These are phyloP conservation scores for Keqinozyma sinolaborantium DNA, from an alignment of 1,139 yeast species.

Conservation along the genomic window DNA sequence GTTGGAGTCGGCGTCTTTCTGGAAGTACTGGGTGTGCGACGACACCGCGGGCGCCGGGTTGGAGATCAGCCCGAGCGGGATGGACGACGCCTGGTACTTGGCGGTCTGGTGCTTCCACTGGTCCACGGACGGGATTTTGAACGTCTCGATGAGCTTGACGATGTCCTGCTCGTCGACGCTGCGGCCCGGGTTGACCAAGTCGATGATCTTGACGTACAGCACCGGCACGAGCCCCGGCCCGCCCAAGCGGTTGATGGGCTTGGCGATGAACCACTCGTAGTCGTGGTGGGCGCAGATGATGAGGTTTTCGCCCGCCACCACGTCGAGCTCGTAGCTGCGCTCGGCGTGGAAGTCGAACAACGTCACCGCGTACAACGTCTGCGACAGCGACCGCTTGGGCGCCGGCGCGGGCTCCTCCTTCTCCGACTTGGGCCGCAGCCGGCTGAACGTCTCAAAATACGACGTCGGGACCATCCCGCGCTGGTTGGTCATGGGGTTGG, in stretches of 20 bases:
- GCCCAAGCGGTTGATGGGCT: conserved; percentile 90
- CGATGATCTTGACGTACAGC: conserved; percentile 81
- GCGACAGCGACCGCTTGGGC: conserved; percentile 18
- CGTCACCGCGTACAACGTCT: conserved; percentile 44
- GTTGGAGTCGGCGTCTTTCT: conserved; percentile 23
- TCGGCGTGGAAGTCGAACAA: conserved; percentile 87
- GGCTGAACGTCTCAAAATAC: conserved; percentile 77
- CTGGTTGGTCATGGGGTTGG: conserved; percentile 74
- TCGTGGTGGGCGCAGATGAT: conserved; percentile 95
- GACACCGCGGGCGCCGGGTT: conserved; percentile 25
- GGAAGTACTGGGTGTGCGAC: conserved; percentile 40
- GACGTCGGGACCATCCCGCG: conserved; percentile 86
- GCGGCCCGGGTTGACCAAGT: conserved; percentile 48
- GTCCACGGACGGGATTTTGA: conserved; percentile 84
- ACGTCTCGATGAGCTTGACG: conserved; percentile 44
- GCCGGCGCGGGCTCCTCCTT: conserved; percentile 1
- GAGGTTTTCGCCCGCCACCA: conserved; percentile 81
- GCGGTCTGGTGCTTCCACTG: conserved; percentile 94
- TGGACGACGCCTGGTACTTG: conserved; percentile 87
- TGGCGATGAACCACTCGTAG: conserved; percentile 96
- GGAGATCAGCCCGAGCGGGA: conserved; percentile 61
- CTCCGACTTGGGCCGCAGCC: conserved; percentile 39
- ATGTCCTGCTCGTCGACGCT: conserved; percentile 23
- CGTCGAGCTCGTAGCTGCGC: conserved; percentile 82
- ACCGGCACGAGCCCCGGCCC: conserved; percentile 98